Evolutionary conservation across 129 eudicot species (phyloP), one percentile per base, ranked within the genome.

Genomic region (Glebionis coronaria): DNA sequence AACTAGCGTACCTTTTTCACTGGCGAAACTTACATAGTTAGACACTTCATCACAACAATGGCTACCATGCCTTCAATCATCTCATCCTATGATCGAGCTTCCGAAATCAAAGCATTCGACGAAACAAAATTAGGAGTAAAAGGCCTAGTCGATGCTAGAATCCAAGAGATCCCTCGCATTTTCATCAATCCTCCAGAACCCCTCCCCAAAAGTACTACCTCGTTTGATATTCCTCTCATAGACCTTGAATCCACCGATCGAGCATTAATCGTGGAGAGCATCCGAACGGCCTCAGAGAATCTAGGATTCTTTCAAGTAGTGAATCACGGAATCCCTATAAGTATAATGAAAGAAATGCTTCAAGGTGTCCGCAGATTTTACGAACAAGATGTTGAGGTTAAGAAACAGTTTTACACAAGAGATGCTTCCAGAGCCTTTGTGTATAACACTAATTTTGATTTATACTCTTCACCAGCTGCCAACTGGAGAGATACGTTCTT

Each of bases 281-380:
- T 85, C 35, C 68, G 61, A 23, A 38, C 4, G 5, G 82, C 88
- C 2, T 67, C 82, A 0, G 78, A 72, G 71, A 73, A 19, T 2
- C 67, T 73, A 56, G 94, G 94, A 0, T 83, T 86, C 60, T 86
- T 86, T 54, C 94, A 83, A 65, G 79, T 86, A 56, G 74, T 81
- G 13, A 86, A 86, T 50, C 94, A 83, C 28, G 82, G 86, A 8
- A 78, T 86, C 53, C 94, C 88, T 0, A 42, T 63, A 9, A 23
- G 51, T 9, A 78, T 86, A 3, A 21, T 80, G 80, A 72, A 83
- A 19, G 82, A 83, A 52, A 58, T 76, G 81, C 51, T 86, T 56
- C 51, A 58, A 57, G 79, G 73, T 15, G 62, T 74, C 1, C 73
- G 62, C 29, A 74, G 79, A 20, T 74, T 74, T 74, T 21, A 74